phyloP scores from a whole-genome alignment of 208 protist genomes.

The Wallacemonas sp. region DNA sequence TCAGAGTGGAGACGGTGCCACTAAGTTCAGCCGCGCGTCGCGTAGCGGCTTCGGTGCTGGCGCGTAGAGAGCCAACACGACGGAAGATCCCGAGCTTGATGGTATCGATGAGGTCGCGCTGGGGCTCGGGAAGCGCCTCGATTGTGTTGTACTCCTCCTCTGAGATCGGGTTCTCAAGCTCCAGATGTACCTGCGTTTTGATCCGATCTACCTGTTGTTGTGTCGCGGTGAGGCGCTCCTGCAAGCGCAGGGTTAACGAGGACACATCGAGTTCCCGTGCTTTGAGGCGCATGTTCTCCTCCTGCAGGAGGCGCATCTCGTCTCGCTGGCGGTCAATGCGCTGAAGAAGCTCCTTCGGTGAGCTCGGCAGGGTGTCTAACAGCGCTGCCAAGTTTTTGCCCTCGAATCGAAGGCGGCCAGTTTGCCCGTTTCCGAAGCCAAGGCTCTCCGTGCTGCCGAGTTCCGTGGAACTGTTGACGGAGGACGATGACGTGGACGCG shows the following conservation, averaged over 20 bases:
- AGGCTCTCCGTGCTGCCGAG: not conserved
- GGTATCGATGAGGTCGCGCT: constrained; percentile 79
- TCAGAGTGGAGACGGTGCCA: constrained; percentile 35
- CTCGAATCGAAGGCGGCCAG: constrained; percentile 13
- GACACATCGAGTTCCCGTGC: constrained; percentile 81
- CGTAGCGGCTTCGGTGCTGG: constrained; percentile 49
- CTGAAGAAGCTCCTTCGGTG: constrained; percentile 61
- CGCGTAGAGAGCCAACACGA: constrained; percentile 63
- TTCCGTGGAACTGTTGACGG: constrained; percentile 16
- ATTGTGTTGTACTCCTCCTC: constrained; percentile 78
- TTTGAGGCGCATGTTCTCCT: constrained; percentile 73
- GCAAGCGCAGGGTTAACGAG: constrained; percentile 63
- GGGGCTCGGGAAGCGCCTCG: constrained; percentile 54
- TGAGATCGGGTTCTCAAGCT: constrained; percentile 73
- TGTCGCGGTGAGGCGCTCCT: constrained; percentile 78
- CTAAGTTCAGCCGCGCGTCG: constrained; percentile 63
- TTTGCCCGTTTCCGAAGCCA: not conserved
- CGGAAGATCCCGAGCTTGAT: constrained; percentile 85
- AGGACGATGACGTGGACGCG: constrained; percentile 3
- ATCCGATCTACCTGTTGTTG: constrained; percentile 85
- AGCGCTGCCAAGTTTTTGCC: constrained; percentile 28
- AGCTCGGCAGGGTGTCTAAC: constrained; percentile 50
- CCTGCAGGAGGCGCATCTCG: constrained; percentile 55
- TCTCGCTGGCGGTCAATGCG: constrained; percentile 74
- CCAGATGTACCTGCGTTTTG: constrained; percentile 67